Evolutionary conservation across 306 rosid genomes (phyloP).

Genomic region (Cucumis sativus): Cucumber_9930_V3 NC_026660.2:24292001-24292500

Average conservation of each 20-base stretch:
- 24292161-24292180: background rate
- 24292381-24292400: too few species aligned
- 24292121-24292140: background rate
- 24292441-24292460: too few species aligned
- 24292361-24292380: too few species aligned
- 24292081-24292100: background rate
- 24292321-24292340: background rate
- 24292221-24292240: too few species aligned
- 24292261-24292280: too few species aligned
- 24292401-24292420: too few species aligned
- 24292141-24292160: background rate
- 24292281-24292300: too few species aligned
- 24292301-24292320: background rate
- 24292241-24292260: too few species aligned
- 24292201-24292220: background rate
- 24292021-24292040: background rate
- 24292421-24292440: too few species aligned
- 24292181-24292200: background rate
- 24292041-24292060: background rate
- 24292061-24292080: constrained; percentile 4
- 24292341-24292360: too few species aligned
- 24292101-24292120: background rate
- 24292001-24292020: background rate
- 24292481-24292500: too few species aligned
- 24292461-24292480: too few species aligned